Base-by-base conservation (phyloP, 169 alveolate genomes). In the Plasmodium coatneyi region DNA sequence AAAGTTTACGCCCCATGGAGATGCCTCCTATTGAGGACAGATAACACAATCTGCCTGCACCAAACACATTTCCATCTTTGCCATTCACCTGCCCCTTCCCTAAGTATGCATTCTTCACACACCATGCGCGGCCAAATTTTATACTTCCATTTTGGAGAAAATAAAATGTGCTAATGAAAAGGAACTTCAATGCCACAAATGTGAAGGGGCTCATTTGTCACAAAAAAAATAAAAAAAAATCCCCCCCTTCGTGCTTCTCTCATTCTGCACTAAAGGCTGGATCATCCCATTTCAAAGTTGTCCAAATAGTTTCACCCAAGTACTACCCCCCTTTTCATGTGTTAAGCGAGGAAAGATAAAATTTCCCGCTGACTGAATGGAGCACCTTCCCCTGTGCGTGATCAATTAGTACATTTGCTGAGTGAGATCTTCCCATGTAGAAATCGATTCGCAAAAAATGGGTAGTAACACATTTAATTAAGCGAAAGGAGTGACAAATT, bases 181-280 rank as follows among this genome's bases (percentile, higher is more conserved):
- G 34, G 25, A 80, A 80, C 28, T 41, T 39, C 19, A 80, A 14
- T 46, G 19, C 36, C 36, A 12, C 71, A 80, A 39, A 10, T 19
- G 30, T 80, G 19, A 46, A 80, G 34, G 56, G 66, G 71, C n/a
- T 32, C 84, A 80, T 80, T 80, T 80, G 84, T 41, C 32, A 39
- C 56, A 80, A 12, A 28, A 72, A 25, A 14, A 60, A 60, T 0
- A 66, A 66, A 66, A 28, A 22, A 66, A 66, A 66, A 66, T 16
- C 74, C 32, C 10, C 12, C 34, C 14, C 36, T 5, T 22, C n/a
- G 5, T 66, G 7, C 76, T 66, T n/a, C 3, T 4, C 0, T 28
- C 76, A 66, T 66, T 19, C 36, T 66, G 30, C 14, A 25, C 36
- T 22, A 49, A 49, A 14, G 7, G 5, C 14, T 49, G 60, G 60